Evolutionary conservation across 208 protist species (phyloP).

Genomic region (Crithidia fasciculata): DNA sequence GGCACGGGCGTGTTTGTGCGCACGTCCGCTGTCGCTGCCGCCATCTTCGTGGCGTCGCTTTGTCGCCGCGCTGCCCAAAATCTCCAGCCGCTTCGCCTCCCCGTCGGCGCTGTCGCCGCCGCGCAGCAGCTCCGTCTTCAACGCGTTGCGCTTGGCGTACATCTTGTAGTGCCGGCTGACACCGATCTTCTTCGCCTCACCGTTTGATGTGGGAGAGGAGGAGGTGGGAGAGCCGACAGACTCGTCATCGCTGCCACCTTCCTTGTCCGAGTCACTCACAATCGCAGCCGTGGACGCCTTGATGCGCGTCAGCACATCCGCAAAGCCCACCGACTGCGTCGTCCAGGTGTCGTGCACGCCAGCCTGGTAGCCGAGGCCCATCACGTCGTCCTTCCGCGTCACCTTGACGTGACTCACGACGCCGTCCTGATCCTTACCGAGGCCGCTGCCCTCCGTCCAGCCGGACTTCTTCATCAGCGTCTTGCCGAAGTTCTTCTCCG

Average conservation of each 20-base stretch:
- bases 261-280: constrained; percentile 39
- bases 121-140: constrained; percentile 85
- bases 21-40: constrained; percentile 1
- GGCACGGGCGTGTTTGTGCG: background rate
- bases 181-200: constrained; percentile 25
- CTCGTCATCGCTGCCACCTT: constrained; percentile 13
- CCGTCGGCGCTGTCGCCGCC: constrained; percentile 34
- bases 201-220: constrained; percentile 23
- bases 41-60: constrained; percentile 36
- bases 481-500: constrained; percentile 84
- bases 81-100: constrained; percentile 51
- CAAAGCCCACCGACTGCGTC: constrained; percentile 88
- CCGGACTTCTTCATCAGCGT: constrained; percentile 90
- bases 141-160: constrained; percentile 85
- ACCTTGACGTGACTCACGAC: constrained; percentile 87
- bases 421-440: constrained; percentile 88
- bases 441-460: constrained; percentile 89
- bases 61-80: constrained; percentile 61
- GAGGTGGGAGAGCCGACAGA: constrained; percentile 9
- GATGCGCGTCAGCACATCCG: constrained; percentile 82
- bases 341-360: constrained; percentile 86
- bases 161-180: constrained; percentile 74
- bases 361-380: constrained; percentile 87
- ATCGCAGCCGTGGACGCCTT: constrained; percentile 38
- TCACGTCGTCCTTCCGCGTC: constrained; percentile 83